Percentiles rank a stretch among this genome's conserved stretches.
Evolutionary conservation across 148 eudicot genomes (phyloP).

Genomic region (Agrostemma githago): DNA sequence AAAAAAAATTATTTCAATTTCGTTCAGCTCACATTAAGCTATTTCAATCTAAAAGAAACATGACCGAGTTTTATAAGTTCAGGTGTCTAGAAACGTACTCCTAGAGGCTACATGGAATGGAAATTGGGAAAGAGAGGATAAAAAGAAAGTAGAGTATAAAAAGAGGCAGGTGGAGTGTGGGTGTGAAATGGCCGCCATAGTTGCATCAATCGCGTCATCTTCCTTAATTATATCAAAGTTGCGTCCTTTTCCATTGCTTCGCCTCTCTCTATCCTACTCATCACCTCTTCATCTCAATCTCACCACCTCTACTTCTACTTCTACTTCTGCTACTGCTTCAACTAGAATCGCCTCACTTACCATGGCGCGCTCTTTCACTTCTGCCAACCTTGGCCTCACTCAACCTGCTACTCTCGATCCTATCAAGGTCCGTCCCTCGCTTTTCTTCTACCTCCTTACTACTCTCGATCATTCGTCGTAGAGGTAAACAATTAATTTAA

Average conservation of each 20-base stretch:
- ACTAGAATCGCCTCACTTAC: conserved; percentile 10
- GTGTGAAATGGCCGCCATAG: conserved; percentile 23
- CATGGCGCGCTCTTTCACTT: conserved; percentile 59
- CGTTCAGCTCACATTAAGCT: too few species aligned
- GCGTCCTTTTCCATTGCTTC: conserved; percentile 13
- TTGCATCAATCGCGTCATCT: conserved; percentile 1
- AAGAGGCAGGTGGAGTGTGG: not conserved
- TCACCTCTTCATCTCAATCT: not conserved
- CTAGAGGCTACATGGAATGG: not conserved
- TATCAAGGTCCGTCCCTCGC: conserved; percentile 44
- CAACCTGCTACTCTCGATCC: conserved; percentile 47
- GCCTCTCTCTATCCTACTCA: not conserved
- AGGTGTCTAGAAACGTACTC: not conserved
- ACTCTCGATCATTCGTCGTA: not conserved
- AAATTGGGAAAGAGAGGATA: not conserved
- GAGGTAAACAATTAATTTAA: too few species aligned
- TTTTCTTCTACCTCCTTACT: not conserved
- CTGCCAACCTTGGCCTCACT: conserved; percentile 78
- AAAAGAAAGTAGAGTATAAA: not conserved
- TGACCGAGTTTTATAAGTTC: too few species aligned
- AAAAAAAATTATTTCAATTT: too few species aligned
- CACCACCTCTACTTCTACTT: conserved; percentile 11
- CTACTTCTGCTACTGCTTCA: conserved; percentile 5
- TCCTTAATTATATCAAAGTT: conserved; percentile 8
- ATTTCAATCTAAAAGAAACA: too few species aligned